These are phyloP conservation scores for Xylariaceae sp. DNA, from an alignment of 2,329 filamentous ascomycete species.

Conservation along the genomic window DNA sequence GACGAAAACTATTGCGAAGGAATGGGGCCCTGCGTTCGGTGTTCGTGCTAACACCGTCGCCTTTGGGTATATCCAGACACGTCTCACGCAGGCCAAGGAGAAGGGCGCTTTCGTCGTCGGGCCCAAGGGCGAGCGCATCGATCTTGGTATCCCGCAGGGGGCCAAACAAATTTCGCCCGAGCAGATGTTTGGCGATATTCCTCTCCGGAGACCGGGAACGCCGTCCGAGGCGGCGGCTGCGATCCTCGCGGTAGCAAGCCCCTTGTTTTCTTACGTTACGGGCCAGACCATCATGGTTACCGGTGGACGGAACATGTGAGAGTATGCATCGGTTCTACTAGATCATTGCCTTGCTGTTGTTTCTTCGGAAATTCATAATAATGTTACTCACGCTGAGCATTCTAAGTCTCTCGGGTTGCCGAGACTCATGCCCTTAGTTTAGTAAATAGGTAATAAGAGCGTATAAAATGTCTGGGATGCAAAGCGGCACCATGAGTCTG, in stretches of 20 bases:
- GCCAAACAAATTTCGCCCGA: conserved; percentile 44
- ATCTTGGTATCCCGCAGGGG: conserved; percentile 66
- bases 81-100: conserved; percentile 81
- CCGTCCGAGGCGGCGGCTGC: conserved; percentile 76
- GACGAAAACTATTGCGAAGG: conserved; percentile 85
- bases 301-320: conserved; percentile 62
- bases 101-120: conserved; percentile 73
- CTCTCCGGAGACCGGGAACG: conserved; percentile 69
- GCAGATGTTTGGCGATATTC: conserved; percentile 63
- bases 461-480: background rate
- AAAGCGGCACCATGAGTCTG: conserved; percentile 12
- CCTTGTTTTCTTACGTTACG: conserved; percentile 77
- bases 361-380: background rate
- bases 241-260: conserved; percentile 74
- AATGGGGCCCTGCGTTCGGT: conserved; percentile 82
- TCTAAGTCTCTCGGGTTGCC: background rate
- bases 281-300: conserved; percentile 87
- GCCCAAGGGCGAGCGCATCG: conserved; percentile 70
- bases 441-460: background rate
- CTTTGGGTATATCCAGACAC: conserved; percentile 76
- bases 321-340: too few species aligned
- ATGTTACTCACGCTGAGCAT: background rate
- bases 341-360: background rate
- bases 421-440: background rate
- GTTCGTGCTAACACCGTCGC: conserved; percentile 79